Evolutionary conservation across 2,329 filamentous ascomycete genomes (phyloP), one percentile per base, ranked within the genome.

Genomic region (Diaporthe sp.): DNA sequence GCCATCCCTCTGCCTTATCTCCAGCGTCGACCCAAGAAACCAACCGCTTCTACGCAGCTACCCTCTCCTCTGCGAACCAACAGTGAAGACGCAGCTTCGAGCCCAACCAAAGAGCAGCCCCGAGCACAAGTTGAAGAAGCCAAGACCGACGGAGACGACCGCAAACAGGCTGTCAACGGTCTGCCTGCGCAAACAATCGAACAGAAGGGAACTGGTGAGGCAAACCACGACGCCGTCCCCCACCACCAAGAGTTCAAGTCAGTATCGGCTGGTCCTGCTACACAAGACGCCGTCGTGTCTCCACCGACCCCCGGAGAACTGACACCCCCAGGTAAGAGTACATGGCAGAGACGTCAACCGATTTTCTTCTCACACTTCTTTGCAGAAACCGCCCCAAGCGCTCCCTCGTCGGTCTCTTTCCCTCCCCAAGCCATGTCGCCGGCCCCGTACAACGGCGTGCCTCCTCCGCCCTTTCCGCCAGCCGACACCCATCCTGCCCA

Each of bases 391-490:
- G 69, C 12, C 19, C 73, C 73, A 17, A 77, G 73, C 49, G 75
- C 62, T 17, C 62, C 69, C 13, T 75, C 73, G 22, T 49, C 75
- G 31, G 75, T 58, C 25, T 59, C 73, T 19, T 51, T 65, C 44
- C 55, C 46, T 10, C 68, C 75, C 58, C 73, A 55, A 17, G 51
- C 74, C 53, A 46, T 62, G n/a, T 74, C 75, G 25, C 72, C 75
- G 10, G 37, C 44, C 31, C 46, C 49, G 42, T 73, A 53, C 69
- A 67, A 67, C 70, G 78, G 53, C 76, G 80, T 81, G 78, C 76
- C 79, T 39, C 71, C 72, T 39, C 73, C 73, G 22, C 71, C 70
- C 13, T 59, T 70, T 31, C 61, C 71, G 44, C 61, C 57, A 57
- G 68, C 72, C 70, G 74, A 71, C 61, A 53, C 68, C 39, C 61